Conservation (phyloP, 768 basidiomycete genomes). For the Termitomyces sp. region DNA sequence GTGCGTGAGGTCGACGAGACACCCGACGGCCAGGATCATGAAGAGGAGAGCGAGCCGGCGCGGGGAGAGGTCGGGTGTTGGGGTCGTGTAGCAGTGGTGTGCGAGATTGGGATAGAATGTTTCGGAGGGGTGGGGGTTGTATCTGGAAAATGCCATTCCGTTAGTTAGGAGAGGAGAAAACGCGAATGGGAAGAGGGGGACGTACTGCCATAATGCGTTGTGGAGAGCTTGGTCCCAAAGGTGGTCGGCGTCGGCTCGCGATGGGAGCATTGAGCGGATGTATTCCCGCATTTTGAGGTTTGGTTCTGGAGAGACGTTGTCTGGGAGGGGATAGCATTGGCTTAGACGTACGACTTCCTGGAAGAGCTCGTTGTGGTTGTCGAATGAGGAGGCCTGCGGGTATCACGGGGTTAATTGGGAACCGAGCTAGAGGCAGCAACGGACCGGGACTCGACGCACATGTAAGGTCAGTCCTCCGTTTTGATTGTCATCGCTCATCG, state of each 20-base stretch:
- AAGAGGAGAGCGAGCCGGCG: constrained; percentile 63
- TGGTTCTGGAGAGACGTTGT: constrained; percentile 45
- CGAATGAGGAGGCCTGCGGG: constrained; percentile 10
- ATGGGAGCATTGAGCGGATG: constrained; percentile 55
- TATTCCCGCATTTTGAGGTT: constrained; percentile 55
- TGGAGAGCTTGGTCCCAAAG: constrained; percentile 61
- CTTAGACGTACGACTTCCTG: constrained; percentile 51
- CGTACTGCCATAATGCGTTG: constrained; percentile 69
- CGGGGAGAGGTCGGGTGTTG: constrained; percentile 53
- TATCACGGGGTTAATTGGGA: not conserved
- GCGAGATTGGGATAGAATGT: constrained; percentile 65
- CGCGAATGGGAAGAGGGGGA: constrained; percentile 9
- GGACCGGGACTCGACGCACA: not conserved
- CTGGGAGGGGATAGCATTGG: constrained; percentile 54
- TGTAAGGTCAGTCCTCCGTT: constrained; percentile 3
- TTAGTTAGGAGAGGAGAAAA: not conserved
- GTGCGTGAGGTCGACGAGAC: constrained; percentile 57
- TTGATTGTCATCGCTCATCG: not conserved
- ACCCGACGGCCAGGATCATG: constrained; percentile 71
- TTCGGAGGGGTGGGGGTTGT: constrained; percentile 64
- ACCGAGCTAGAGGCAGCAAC: not conserved
- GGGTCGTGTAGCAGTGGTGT: constrained; percentile 60
- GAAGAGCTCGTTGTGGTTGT: constrained; percentile 30
- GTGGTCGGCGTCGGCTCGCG: constrained; percentile 54
- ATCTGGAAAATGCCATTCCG: constrained; percentile 31